Percentiles rank a stretch among this genome's conserved stretches.
phyloP scores from a whole-genome alignment of 352 stramenopile genomes.

The Globisporangium perplexum region DNA sequence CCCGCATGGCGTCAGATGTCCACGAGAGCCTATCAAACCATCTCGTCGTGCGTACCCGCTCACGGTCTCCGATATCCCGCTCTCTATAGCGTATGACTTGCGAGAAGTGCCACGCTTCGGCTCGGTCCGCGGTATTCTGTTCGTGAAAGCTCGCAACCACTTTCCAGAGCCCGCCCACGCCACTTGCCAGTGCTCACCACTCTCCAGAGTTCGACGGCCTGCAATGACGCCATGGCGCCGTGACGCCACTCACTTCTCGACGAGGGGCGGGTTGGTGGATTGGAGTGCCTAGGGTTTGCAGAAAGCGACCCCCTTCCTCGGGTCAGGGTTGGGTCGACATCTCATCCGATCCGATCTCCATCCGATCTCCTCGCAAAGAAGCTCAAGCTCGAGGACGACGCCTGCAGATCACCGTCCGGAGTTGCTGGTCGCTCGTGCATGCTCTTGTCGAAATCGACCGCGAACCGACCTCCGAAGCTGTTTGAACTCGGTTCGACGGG shows the following conservation, averaged over 20 bases:
- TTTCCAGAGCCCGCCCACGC: no score
- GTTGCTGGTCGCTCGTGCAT: neutral
- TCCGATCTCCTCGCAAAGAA: no score
- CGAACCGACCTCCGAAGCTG: neutral
- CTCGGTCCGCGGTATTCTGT: neutral
- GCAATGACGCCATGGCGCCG: no score
- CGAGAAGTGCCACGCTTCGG: neutral
- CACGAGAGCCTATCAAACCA: neutral
- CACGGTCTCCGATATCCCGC: no score
- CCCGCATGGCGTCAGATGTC: neutral
- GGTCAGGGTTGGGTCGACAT: neutral
- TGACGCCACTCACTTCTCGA: no score
- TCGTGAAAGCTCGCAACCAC: no score
- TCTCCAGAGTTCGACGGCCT: no score
- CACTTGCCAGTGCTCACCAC: no score
- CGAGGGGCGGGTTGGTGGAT: neutral
- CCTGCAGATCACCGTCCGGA: neutral
- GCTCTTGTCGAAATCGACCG: neutral
- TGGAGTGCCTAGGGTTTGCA: neutral
- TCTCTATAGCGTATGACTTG: neutral
- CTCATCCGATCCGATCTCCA: neutral
- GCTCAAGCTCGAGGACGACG: no score
- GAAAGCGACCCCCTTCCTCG: neutral
- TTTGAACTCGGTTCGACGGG: neutral
- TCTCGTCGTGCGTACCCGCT: neutral